Evolutionary conservation across 2,329 filamentous ascomycete species (phyloP).

Genomic region (Lasiodiplodia theobromae): DNA sequence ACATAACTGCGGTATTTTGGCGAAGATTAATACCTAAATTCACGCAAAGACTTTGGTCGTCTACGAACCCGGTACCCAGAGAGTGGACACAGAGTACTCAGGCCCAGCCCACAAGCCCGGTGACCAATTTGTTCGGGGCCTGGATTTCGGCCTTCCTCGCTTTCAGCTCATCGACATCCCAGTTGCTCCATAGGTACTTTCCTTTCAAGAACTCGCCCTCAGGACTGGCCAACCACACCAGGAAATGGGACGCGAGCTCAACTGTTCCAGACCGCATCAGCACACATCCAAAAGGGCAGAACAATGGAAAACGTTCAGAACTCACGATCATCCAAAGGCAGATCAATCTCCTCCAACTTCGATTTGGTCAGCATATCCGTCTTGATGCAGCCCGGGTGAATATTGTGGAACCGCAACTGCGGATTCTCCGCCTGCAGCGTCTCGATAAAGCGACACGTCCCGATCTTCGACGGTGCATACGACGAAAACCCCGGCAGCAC

Average conservation of each 20-base stretch:
- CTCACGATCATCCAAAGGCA: constrained; percentile 12
- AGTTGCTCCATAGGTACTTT: constrained; percentile 38
- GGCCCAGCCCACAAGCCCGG: constrained; percentile 11
- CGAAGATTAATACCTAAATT: no score
- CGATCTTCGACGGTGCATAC: constrained; percentile 49
- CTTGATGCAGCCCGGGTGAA: constrained; percentile 53
- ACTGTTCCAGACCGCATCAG: constrained; percentile 18
- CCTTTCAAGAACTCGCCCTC: constrained; percentile 36
- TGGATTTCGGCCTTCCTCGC: constrained; percentile 32
- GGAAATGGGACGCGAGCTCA: constrained; percentile 39
- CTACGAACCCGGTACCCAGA: no score
- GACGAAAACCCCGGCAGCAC: constrained; percentile 30
- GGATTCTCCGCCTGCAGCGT: constrained; percentile 48
- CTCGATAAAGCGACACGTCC: constrained; percentile 45
- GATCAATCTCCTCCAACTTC: not conserved
- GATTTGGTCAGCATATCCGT: constrained; percentile 44
- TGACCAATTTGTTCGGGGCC: not conserved
- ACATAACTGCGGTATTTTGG: no score
- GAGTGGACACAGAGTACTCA: no score
- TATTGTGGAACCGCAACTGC: constrained; percentile 44
- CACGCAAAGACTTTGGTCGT: no score
- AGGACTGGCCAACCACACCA: constrained; percentile 43
- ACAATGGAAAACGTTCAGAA: no score
- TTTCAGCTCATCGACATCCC: constrained; percentile 45
- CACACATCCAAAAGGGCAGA: constrained; percentile 5